A percentile compares a stretch with the other conserved stretches of the same genome.
These are phyloP conservation scores for Stephania yunnanensis DNA, from an alignment of 164 flowering plant species.

Conservation along the genomic window DNA sequence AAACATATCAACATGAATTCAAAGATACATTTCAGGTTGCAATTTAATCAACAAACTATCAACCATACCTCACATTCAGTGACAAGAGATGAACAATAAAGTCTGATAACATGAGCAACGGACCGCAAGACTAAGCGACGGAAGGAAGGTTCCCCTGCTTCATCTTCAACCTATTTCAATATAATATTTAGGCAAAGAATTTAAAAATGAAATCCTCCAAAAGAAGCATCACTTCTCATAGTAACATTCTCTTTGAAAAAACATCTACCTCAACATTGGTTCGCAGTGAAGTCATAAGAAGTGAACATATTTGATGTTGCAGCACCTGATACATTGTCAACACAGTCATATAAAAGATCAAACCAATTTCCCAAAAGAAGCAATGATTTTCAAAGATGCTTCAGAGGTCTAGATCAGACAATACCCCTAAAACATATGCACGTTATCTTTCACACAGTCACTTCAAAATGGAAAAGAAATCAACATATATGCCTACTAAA, in stretches of 20 bases:
- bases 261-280: conserved; percentile 73
- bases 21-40: background rate
- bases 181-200: conserved; percentile 1
- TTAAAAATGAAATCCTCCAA: background rate
- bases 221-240: background rate
- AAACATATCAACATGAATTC: background rate
- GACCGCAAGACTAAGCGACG: conserved; percentile 95
- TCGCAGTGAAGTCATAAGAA: conserved; percentile 96
- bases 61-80: conserved; percentile 89
- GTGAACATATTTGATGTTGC: conserved; percentile 91
- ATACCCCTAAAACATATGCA: background rate
- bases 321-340: conserved; percentile 50
- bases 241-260: background rate
- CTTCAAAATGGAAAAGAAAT: too few species aligned
- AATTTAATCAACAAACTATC: background rate
- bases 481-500: too few species aligned
- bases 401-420: background rate
- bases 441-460: background rate
- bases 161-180: conserved; percentile 73
- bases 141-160: conserved; percentile 88
- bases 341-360: background rate
- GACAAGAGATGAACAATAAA: conserved; percentile 81
- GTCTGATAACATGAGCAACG: conserved; percentile 90
- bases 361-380: background rate
- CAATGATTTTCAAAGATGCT: background rate